Base-by-base conservation (phyloP, 345 rosid species). In the Brassica rapa region DNA sequence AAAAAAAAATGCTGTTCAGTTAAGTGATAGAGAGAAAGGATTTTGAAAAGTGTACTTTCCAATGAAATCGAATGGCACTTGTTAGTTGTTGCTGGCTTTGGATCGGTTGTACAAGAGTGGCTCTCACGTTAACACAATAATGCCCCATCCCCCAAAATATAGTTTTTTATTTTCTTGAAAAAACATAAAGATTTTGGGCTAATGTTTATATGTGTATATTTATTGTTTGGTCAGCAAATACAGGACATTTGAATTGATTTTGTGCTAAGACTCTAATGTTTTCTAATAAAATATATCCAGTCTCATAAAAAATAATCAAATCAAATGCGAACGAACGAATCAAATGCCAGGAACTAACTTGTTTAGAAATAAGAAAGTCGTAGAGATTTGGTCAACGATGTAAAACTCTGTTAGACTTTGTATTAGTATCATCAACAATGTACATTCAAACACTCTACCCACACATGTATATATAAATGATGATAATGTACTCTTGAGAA, bases 91-190 rank as follows among this genome's bases (percentile, higher is more conserved):
- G 30, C 30, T 65, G 32, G 6, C n/a, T 49, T 49, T 73, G 70
- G 21, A 29, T 30, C 8, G 61, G 51, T 32, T 19, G 35, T 66
- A 53, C 39, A 53, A 5, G 11, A 74, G 66, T 56, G n/a, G 72
- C 60, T 35, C 78, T 35, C 72, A 75, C 57, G 57, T 66, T 16
- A 74, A 65, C 64, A 25, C 33, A 60, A 0, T 9, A 23, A 74
- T 46, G 43, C 29, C 0, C 12, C 33, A 24, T 27, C 8, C 46
- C 33, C 51, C 12, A 4, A 21, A 56, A 19, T 56, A 19, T 56
- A 6, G 21, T 56, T 56, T 56, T 56, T 23, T 8, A 55, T 33
- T 70, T 71, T 33, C 35, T 23, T 12, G 16, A 62, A 29, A 12
- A 29, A 27, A 62, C 6, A 27, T 5, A 14, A 62, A 27, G 62